Evolutionary conservation across 1,284 basidiomycete species (phyloP).

Genomic region (Bondarzewia mesenterica): DNA sequence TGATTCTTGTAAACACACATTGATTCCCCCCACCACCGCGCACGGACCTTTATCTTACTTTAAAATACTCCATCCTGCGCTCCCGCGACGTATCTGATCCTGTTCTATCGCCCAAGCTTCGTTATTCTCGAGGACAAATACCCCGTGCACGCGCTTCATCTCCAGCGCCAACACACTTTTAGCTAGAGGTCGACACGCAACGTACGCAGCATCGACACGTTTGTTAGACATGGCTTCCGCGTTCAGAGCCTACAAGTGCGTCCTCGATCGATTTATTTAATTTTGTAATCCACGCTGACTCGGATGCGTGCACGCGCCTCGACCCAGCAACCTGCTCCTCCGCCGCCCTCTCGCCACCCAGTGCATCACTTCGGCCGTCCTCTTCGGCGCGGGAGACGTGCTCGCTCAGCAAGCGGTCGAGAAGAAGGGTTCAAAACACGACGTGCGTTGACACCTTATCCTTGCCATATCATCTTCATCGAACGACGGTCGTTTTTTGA

Average conservation of each 20-base stretch:
- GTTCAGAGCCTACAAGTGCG: slow-evolving; percentile 3
- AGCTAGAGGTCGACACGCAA: no score
- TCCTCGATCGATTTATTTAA: background rate
- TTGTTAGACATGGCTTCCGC: slow-evolving; percentile 3
- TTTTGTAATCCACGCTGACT: background rate
- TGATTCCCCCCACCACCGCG: no score
- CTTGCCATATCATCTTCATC: no score
- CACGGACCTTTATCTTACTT: no score
- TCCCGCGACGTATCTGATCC: no score
- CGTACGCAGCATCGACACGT: no score
- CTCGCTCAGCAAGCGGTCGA: slow-evolving; percentile 81
- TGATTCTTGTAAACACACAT: no score
- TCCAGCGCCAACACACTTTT: background rate
- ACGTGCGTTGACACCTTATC: slow-evolving; percentile 37
- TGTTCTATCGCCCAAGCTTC: background rate
- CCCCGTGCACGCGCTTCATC: background rate
- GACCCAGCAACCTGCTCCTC: slow-evolving; percentile 46
- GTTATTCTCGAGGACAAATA: background rate
- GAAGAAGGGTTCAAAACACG: slow-evolving; percentile 53
- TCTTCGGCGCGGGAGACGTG: slow-evolving; percentile 76
- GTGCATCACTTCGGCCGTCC: slow-evolving; percentile 54
- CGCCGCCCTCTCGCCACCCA: slow-evolving; percentile 60
- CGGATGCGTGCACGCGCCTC: background rate
- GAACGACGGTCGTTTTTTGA: background rate
- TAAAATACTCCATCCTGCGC: no score